Percentiles rank a stretch among this genome's conserved stretches.
Conservation (phyloP, 2,329 filamentous ascomycete species). For the Aspergillus sergii region DNA sequence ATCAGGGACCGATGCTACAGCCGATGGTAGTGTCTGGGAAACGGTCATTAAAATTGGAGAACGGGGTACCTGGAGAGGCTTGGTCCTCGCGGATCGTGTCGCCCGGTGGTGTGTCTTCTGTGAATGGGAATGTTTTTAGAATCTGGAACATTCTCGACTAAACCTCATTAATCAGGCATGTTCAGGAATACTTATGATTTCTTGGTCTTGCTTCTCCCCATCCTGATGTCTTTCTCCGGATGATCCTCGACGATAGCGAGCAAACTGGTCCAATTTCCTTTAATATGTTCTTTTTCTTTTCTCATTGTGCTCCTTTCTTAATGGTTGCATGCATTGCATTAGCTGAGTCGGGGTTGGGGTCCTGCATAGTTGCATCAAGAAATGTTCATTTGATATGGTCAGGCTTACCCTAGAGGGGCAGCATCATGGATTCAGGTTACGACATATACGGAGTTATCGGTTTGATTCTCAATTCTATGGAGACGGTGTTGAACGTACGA, state of each 20-base stretch:
- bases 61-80: slow-evolving; percentile 62
- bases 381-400: slow-evolving; percentile 6
- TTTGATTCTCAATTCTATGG: slow-evolving; percentile 1
- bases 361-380: slow-evolving; percentile 15
- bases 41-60: slow-evolving; percentile 69
- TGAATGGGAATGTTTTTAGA: slow-evolving; percentile 64
- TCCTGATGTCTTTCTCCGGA: neutral
- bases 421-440: slow-evolving; percentile 5
- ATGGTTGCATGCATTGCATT: slow-evolving; percentile 20
- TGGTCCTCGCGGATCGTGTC: slow-evolving; percentile 66
- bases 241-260: slow-evolving; percentile 1
- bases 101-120: slow-evolving; percentile 71
- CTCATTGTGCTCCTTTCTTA: slow-evolving; percentile 12
- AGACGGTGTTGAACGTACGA: slow-evolving; percentile 9
- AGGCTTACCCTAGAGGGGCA: neutral
- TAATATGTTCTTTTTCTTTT: slow-evolving; percentile 3
- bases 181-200: neutral
- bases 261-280: slow-evolving; percentile 3
- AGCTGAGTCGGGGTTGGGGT: slow-evolving; percentile 11
- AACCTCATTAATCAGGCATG: neutral
- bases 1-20: slow-evolving; percentile 38
- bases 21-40: slow-evolving; percentile 64
- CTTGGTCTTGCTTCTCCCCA: neutral
- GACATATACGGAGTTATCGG: slow-evolving; percentile 17
- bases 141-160: slow-evolving; percentile 5